Percentiles rank a stretch among this genome's conserved stretches.
Conservation (phyloP, 176 grass and related monocot genomes). For the Ensete ventricosum region DNA sequence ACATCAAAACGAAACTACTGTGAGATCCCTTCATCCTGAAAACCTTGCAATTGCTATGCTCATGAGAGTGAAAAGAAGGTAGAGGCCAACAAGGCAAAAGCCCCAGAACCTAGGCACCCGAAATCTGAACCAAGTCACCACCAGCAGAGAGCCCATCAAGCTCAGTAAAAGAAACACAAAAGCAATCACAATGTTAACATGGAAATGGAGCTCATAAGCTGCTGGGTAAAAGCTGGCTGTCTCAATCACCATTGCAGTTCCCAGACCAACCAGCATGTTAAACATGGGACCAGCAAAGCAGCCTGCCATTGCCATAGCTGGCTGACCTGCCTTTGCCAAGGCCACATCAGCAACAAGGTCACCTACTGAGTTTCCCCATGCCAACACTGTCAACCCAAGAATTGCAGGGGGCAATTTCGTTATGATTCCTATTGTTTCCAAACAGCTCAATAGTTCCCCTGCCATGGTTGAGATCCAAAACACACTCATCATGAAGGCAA, state of each 20-base stretch:
- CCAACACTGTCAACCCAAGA: constrained; percentile 84
- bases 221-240: constrained; percentile 62
- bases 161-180: constrained; percentile 88
- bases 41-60: constrained; percentile 46
- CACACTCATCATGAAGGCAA: constrained; percentile 81
- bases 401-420: constrained; percentile 73
- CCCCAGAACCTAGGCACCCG: constrained; percentile 71
- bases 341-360: constrained; percentile 81
- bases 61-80: constrained; percentile 55
- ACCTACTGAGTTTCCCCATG: constrained; percentile 89
- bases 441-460: constrained; percentile 88
- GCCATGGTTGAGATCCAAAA: constrained; percentile 95
- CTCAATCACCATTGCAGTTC: constrained; percentile 65
- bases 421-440: constrained; percentile 63
- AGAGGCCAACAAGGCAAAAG: constrained; percentile 67
- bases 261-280: constrained; percentile 89
- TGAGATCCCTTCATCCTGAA: constrained; percentile 27
- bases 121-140: constrained; percentile 75
- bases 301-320: constrained; percentile 74
- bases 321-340: constrained; percentile 56
- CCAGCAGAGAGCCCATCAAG: constrained; percentile 75
- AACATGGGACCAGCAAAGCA: constrained; percentile 97
- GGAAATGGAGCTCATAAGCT: constrained; percentile 69
- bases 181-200: constrained; percentile 70
- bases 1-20: background rate